A percentile compares a stretch with the other conserved stretches of the same genome.
Conservation (phyloP, 805 yeast species). For the Candida ovalis region DNA sequence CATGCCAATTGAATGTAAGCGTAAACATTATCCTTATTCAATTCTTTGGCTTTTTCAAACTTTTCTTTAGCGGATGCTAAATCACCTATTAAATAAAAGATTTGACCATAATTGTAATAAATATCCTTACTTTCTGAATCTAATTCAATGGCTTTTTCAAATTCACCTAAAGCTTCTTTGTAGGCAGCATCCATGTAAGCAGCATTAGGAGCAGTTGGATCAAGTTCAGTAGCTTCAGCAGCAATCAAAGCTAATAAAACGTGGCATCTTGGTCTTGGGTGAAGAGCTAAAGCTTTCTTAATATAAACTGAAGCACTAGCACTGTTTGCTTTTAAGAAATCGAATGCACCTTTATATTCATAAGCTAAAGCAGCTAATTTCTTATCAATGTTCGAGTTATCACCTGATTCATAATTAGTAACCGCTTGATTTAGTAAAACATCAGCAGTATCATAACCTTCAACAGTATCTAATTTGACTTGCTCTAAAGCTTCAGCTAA, state of each 20-base stretch:
- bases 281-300: conserved; percentile 57
- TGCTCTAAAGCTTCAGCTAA: conserved; percentile 63
- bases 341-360: conserved; percentile 81
- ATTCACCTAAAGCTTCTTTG: conserved; percentile 56
- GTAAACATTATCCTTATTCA: conserved; percentile 72
- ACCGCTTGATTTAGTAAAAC: conserved; percentile 57
- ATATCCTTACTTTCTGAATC: conserved; percentile 75
- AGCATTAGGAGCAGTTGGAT: conserved; percentile 8
- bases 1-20: conserved; percentile 93
- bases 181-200: background rate
- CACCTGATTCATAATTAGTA: conserved; percentile 32
- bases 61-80: conserved; percentile 66
- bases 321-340: conserved; percentile 74
- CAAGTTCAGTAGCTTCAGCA: conserved; percentile 71
- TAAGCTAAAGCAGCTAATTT: conserved; percentile 63
- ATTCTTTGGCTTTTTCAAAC: conserved; percentile 71
- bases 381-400: conserved; percentile 32
- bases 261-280: conserved; percentile 78
- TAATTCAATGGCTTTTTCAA: conserved; percentile 64
- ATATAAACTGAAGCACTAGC: conserved; percentile 60
- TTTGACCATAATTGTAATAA: conserved; percentile 93
- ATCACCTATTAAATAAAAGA: conserved; percentile 76
- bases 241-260: conserved; percentile 76
- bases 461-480: conserved; percentile 42
- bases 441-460: conserved; percentile 61